Percentiles rank a stretch among this genome's conserved stretches.
These are phyloP conservation scores for Hypoxylon intermedium DNA, from an alignment of 495 filamentous ascomycete species.

Conservation along the genomic window DNA sequence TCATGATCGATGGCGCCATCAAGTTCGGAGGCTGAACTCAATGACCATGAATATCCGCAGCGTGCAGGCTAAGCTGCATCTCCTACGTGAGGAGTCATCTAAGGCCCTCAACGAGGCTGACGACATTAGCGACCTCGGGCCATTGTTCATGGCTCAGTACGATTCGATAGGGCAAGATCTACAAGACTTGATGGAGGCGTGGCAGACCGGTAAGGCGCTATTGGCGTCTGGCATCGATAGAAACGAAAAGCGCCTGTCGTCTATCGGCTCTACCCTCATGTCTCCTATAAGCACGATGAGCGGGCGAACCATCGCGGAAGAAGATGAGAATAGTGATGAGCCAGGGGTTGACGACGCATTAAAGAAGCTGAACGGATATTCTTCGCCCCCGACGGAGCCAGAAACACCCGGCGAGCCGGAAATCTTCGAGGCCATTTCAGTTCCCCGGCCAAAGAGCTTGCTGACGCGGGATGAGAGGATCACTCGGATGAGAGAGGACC, in stretches of 20 bases:
- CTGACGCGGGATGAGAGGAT: constrained; percentile 89
- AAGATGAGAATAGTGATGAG: constrained; percentile 67
- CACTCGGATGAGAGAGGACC: constrained; percentile 85
- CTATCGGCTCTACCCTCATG: constrained; percentile 67
- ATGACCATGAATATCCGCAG: constrained; percentile 90
- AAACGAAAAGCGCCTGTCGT: constrained; percentile 73
- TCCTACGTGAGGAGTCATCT: constrained; percentile 88
- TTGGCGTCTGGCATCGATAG: constrained; percentile 76
- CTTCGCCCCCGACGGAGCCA: constrained; percentile 45
- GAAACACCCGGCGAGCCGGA: constrained; percentile 68
- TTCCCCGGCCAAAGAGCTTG: constrained; percentile 74
- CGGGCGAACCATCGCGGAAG: constrained; percentile 83
- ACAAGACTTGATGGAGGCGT: constrained; percentile 81
- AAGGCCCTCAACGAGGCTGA: constrained; percentile 74
- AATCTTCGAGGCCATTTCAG: constrained; percentile 87
- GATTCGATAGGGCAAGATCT: constrained; percentile 93
- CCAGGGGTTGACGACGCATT: constrained; percentile 65
- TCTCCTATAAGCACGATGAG: constrained; percentile 83
- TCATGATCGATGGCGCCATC: constrained; percentile 80
- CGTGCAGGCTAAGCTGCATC: constrained; percentile 92
- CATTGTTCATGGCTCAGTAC: constrained; percentile 83
- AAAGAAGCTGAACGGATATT: constrained; percentile 75
- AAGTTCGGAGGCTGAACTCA: constrained; percentile 82
- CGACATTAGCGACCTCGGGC: constrained; percentile 74
- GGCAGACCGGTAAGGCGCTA: constrained; percentile 84